These are phyloP conservation scores for Candida ovalis DNA, from an alignment of 805 yeast species.

Conservation along the genomic window DNA sequence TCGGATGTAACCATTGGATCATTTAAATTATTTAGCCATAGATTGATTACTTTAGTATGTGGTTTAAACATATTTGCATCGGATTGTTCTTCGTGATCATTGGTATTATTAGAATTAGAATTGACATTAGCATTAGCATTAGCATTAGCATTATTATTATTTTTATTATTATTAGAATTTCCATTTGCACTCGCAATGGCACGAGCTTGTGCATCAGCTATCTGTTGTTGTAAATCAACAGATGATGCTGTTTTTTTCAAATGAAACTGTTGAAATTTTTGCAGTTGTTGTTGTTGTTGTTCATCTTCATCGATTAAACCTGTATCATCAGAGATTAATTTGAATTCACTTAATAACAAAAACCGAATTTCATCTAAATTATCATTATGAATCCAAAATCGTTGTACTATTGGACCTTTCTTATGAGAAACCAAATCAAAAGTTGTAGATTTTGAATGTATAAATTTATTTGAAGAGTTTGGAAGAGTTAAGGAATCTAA, in stretches of 20 bases:
- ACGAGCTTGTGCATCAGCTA: not conserved
- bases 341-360: slow-evolving; percentile 40
- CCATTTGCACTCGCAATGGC: too few relatives aligned
- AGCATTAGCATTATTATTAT: too few relatives aligned
- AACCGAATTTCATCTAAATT: slow-evolving; percentile 52
- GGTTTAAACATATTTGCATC: slow-evolving; percentile 24
- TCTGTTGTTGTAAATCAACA: slow-evolving; percentile 4
- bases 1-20: slow-evolving; percentile 23
- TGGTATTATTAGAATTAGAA: not conserved
- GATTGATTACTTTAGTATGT: slow-evolving; percentile 22
- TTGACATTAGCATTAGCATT: too few relatives aligned
- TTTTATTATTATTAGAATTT: too few relatives aligned
- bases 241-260: slow-evolving; percentile 15
- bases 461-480: slow-evolving; percentile 5
- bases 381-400: slow-evolving; percentile 58
- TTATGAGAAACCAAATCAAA: slow-evolving; percentile 36
- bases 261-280: slow-evolving; percentile 3
- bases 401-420: slow-evolving; percentile 33
- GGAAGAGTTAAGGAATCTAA: slow-evolving; percentile 21
- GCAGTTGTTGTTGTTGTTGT: slow-evolving; percentile 5
- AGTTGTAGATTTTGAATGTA: slow-evolving; percentile 25
- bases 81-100: not conserved
- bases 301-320: slow-evolving; percentile 22
- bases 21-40: slow-evolving; percentile 30
- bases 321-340: slow-evolving; percentile 32